These are phyloP conservation scores for Yamadazyma blattariae DNA, from an alignment of 1,139 yeast genomes.

Conservation along the genomic window DNA sequence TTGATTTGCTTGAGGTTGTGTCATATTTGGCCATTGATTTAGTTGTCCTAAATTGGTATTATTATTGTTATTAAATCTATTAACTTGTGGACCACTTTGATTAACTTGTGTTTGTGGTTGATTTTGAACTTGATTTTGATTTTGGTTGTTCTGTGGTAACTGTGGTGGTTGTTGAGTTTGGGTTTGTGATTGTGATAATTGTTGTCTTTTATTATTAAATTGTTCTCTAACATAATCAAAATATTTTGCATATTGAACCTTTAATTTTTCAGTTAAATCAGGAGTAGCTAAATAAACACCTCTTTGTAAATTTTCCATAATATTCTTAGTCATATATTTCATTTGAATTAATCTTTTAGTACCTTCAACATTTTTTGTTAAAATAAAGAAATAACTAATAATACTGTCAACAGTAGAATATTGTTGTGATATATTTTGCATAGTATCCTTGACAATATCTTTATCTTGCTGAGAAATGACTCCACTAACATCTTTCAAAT, in stretches of 20 bases:
- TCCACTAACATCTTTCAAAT: constrained; percentile 62
- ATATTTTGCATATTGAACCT: constrained; percentile 69
- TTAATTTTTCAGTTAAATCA: constrained; percentile 66
- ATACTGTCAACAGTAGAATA: constrained; percentile 71
- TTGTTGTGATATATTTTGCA: constrained; percentile 58
- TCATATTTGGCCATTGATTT: constrained; percentile 21
- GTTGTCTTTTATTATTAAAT: constrained; percentile 35
- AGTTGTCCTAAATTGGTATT: constrained; percentile 17
- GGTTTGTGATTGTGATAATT: constrained; percentile 11
- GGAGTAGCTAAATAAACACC: constrained; percentile 66
- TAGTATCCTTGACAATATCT: constrained; percentile 55
- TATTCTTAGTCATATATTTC: constrained; percentile 75
- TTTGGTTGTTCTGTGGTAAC: no score
- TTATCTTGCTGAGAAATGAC: constrained; percentile 63
- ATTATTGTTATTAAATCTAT: not conserved
- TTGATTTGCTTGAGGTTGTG: constrained; percentile 13
- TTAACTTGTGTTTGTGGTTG: constrained; percentile 12
- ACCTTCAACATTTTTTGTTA: constrained; percentile 72
- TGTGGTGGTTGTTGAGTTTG: constrained; percentile 10
- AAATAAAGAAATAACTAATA: constrained; percentile 71
- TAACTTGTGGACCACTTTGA: constrained; percentile 1
- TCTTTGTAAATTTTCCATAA: constrained; percentile 63
- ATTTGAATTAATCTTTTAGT: constrained; percentile 75
- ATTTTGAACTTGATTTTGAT: constrained; percentile 5
- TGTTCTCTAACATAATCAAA: constrained; percentile 66